Evolutionary conservation across 176 grass and related monocot species (phyloP), one percentile per base, ranked within the genome.

Genomic region (Triticum timopheevii): DNA sequence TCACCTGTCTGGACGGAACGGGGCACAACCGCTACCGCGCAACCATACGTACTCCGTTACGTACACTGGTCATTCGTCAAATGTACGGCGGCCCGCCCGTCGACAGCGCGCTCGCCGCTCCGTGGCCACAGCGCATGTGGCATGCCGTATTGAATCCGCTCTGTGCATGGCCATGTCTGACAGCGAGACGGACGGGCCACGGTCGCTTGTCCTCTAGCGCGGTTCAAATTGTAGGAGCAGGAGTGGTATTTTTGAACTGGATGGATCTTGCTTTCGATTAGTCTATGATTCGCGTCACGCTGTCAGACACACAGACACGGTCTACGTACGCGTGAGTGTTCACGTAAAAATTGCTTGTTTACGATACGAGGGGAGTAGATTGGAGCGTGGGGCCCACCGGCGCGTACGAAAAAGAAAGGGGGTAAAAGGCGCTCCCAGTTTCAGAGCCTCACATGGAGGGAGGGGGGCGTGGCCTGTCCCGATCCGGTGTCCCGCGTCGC

Each of bases 371-470:
- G 13, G 71, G 69, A 44, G 38, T 39, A 25, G 70, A 73, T 73
- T 42, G 20, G 40, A 27, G 6, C 1, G 71, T 15, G n/a, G 71
- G 40, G 1, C 39, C 70, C 70, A 4, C 69, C 69, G 6, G 69
- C 69, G 36, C 13, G 34, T 40, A 74, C 71, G n/a, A 47, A 75
- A 75, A 75, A 9, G 23, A 47, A 28, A 75, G 72, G 6, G 10
- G 13, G 7, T 12, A n/a, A 50, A 83, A 83, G 50, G 9, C 39
- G 34, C 54, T 12, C 24, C 69, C 33, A 74, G 69, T 59, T 59
- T 13, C 22, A 72, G 49, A 59, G 34, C 33, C 52, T 74, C 82
- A 84, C 82, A 76, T 76, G 82, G 70, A 74, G n/a, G 22, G 36
- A 12, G 45, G 40, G 13, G 23, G 13, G 12, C n/a, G 33, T 19